phyloP scores from a whole-genome alignment of 768 basidiomycete genomes.

The Boletus subcaerulescens region DNA sequence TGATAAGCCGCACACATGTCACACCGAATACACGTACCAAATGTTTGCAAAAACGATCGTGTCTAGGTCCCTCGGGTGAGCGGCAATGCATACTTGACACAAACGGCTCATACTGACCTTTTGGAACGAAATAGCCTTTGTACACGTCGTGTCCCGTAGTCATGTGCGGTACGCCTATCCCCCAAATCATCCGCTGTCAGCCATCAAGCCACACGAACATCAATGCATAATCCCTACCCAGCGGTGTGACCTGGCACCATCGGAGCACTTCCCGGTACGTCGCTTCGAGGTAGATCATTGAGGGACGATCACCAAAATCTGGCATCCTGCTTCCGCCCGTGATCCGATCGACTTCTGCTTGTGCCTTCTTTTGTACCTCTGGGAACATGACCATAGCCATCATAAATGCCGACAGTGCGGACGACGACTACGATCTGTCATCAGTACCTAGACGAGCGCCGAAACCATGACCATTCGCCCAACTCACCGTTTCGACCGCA shows the following conservation, averaged over 20 bases:
- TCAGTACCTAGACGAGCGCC: no score
- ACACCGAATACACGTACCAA: constrained; percentile 5
- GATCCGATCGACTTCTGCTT: constrained; percentile 26
- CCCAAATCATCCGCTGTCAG: background rate
- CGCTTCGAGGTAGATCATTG: constrained; percentile 27
- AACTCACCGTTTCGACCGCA: constrained; percentile 21
- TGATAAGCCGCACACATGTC: background rate
- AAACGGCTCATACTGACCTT: constrained; percentile 5
- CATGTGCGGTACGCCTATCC: constrained; percentile 29
- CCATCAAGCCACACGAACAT: background rate
- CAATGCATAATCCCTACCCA: constrained; percentile 9
- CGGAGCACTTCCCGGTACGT: constrained; percentile 20
- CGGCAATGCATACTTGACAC: background rate
- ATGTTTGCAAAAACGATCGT: constrained; percentile 24
- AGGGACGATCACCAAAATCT: constrained; percentile 18
- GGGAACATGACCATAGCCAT: constrained; percentile 27
- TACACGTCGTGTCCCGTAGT: constrained; percentile 15
- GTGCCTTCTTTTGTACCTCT: constrained; percentile 23
- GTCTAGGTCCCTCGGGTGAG: constrained; percentile 3
- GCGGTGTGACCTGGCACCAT: constrained; percentile 25
- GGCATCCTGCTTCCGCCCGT: constrained; percentile 16
- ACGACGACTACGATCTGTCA: constrained; percentile 13
- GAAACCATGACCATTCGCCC: background rate
- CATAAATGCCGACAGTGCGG: constrained; percentile 25
- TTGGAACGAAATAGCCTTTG: constrained; percentile 18